Percentiles rank a stretch among this genome's conserved stretches.
Conservation (phyloP, 352 stramenopile species). For the Phytopythium sindhum region DNA sequence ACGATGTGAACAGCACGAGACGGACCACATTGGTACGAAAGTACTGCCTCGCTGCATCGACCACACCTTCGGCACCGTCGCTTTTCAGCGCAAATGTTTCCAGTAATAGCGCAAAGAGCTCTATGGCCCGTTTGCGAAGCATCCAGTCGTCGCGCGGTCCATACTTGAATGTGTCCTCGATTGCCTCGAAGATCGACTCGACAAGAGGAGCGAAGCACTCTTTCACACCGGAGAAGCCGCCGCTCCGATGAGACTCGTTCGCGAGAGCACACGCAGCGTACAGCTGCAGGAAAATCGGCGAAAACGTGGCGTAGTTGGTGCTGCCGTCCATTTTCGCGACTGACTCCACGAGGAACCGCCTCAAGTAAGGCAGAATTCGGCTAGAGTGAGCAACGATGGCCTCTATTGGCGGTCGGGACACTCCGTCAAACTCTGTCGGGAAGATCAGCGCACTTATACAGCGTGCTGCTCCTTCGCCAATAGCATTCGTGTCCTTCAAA, state of each 20-base stretch:
- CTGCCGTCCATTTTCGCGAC: conserved; percentile 49
- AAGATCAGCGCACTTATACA: conserved; percentile 44
- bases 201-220: conserved; percentile 36
- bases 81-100: conserved; percentile 38
- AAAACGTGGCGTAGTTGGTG: conserved; percentile 38
- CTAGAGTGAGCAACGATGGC: conserved; percentile 26
- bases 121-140: conserved; percentile 45
- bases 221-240: conserved; percentile 17
- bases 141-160: conserved; percentile 50
- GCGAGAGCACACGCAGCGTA: conserved; percentile 31
- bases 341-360: conserved; percentile 26
- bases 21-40: conserved; percentile 33
- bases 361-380: conserved; percentile 35
- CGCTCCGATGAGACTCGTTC: conserved; percentile 24
- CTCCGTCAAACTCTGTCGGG: conserved; percentile 54
- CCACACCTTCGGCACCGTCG: conserved; percentile 1
- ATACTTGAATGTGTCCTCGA: conserved; percentile 57
- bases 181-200: conserved; percentile 43
- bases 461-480: conserved; percentile 43
- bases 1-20: neutral
- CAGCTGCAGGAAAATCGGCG: conserved; percentile 43
- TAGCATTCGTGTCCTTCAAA: conserved; percentile 33
- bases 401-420: conserved; percentile 23
- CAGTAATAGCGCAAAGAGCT: conserved; percentile 47
- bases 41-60: conserved; percentile 17